Evolutionary conservation across 169 alveolate species (phyloP).

Genomic region (Cryptosporidium viatorum): DNA sequence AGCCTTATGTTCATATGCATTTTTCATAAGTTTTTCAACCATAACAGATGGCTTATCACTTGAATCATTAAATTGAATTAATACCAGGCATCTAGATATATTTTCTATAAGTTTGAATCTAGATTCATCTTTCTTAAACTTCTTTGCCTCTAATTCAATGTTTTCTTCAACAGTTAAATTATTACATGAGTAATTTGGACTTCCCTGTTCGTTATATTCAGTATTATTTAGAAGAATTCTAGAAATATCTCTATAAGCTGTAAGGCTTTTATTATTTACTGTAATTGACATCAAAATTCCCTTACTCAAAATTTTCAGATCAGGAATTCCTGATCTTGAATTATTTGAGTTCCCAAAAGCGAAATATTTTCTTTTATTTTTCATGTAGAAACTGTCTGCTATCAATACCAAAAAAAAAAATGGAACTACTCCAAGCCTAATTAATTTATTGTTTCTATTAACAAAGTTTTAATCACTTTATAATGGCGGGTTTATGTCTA

Average conservation of each 20-base stretch:
- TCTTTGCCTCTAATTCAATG: slow-evolving; percentile 13
- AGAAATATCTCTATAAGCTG: slow-evolving; percentile 53
- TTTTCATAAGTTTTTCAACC: slow-evolving; percentile 35
- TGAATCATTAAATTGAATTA: slow-evolving; percentile 20
- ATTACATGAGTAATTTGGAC: neutral
- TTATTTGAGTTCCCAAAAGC: neutral
- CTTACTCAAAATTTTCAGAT: neutral
- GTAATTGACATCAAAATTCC: slow-evolving; percentile 70
- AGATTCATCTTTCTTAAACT: neutral
- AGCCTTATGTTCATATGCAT: slow-evolving; percentile 6
- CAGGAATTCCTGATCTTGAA: neutral
- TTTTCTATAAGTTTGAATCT: slow-evolving; percentile 31
- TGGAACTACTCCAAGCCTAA: neutral
- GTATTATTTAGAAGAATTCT: neutral
- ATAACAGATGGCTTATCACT: slow-evolving; percentile 37
- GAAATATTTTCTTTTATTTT: slow-evolving; percentile 22
- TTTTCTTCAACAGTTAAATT: slow-evolving; percentile 25
- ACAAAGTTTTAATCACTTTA: neutral
- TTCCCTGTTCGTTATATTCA: neutral
- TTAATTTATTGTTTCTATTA: too few relatives aligned
- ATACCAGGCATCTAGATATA: slow-evolving; percentile 49
- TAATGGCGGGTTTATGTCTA: neutral
- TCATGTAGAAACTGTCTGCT: neutral
- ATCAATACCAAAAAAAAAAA: neutral
- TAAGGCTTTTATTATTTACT: slow-evolving; percentile 4